A percentile compares a stretch with the other conserved stretches of the same genome.
These are phyloP conservation scores for Pythium scleroteichum DNA, from an alignment of 352 stramenopile species.

Conservation along the genomic window DNA sequence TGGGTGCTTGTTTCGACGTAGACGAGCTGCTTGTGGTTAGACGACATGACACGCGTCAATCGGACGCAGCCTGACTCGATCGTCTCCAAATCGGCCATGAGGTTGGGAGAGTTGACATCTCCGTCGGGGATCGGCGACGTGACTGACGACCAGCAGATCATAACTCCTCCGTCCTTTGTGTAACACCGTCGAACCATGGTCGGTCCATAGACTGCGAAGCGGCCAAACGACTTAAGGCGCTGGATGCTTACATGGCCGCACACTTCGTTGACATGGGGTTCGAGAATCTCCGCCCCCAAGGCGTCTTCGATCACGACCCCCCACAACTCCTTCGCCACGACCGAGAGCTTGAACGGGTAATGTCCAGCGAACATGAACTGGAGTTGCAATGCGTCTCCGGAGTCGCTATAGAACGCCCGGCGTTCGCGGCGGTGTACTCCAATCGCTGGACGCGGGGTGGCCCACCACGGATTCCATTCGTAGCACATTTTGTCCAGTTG, in stretches of 20 bases:
- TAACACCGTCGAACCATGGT: background rate
- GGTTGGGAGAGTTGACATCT: background rate
- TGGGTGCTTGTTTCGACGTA: background rate
- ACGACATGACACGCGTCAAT: background rate
- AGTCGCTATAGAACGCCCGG: background rate
- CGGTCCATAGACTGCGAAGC: background rate
- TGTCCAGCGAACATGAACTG: background rate
- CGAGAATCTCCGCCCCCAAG: background rate
- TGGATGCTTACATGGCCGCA: too few relatives aligned
- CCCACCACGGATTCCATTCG: too few relatives aligned
- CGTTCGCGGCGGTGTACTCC: background rate
- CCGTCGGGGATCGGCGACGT: background rate
- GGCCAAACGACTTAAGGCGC: too few relatives aligned
- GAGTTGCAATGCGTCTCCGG: background rate
- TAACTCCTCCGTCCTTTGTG: background rate
- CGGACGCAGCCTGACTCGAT: background rate
- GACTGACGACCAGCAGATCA: background rate
- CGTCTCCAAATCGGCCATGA: background rate
- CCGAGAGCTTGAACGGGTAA: conserved; percentile 13
- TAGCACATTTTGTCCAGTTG: too few relatives aligned
- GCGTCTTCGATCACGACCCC: background rate
- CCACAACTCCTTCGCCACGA: conserved; percentile 3
- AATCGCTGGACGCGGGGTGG: background rate
- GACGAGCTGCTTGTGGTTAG: background rate
- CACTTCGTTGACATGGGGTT: too few relatives aligned